Evolutionary conservation across 2,329 filamentous ascomycete genomes (phyloP).

Genomic region (Colletotrichum zoysiae): DNA sequence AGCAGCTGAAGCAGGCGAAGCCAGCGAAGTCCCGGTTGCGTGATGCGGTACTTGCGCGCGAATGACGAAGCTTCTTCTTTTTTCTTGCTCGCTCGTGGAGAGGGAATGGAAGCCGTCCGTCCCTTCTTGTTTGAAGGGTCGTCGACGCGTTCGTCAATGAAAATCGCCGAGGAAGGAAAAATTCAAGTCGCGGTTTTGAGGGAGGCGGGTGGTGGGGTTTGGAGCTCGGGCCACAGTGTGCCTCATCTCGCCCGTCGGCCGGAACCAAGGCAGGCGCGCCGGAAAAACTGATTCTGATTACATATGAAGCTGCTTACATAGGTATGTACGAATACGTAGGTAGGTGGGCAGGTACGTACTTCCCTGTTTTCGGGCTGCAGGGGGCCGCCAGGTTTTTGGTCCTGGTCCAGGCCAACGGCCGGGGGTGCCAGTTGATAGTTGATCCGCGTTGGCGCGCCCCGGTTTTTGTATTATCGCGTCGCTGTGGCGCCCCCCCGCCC

Average conservation of each 20-base stretch:
- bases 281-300: slow-evolving; percentile 27
- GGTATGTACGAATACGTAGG: too few species aligned
- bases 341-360: too few species aligned
- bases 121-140: slow-evolving; percentile 16
- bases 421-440: slow-evolving; percentile 25
- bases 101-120: slow-evolving; percentile 16
- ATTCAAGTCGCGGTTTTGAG: slow-evolving; percentile 39
- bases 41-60: background rate
- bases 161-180: slow-evolving; percentile 8
- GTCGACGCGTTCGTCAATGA: slow-evolving; percentile 14
- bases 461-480: slow-evolving; percentile 27
- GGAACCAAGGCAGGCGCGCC: slow-evolving; percentile 1
- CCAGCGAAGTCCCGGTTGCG: background rate
- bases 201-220: slow-evolving; percentile 33
- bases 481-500: slow-evolving; percentile 29
- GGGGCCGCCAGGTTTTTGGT: background rate
- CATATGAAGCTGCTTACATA: too few species aligned
- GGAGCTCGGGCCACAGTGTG: slow-evolving; percentile 24
- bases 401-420: slow-evolving; percentile 19
- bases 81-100: slow-evolving; percentile 3
- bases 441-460: slow-evolving; percentile 35
- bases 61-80: background rate
- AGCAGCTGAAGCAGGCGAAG: background rate
- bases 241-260: background rate
- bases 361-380: slow-evolving; percentile 16